phyloP scores from a whole-genome alignment of 1,284 basidiomycete species.

The Irpex sp. region DNA sequence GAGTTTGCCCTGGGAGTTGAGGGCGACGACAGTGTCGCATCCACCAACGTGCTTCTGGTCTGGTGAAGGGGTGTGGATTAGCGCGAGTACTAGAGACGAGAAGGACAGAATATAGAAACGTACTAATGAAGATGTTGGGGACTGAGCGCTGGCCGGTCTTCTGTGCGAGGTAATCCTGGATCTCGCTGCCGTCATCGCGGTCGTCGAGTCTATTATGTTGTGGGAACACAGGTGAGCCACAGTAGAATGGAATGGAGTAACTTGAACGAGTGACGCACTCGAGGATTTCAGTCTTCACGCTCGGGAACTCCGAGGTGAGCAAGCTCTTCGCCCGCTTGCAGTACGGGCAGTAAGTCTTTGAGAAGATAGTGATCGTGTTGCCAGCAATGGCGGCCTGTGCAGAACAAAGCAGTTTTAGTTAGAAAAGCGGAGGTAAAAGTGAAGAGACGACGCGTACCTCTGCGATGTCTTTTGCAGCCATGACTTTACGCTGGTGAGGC shows the following conservation, averaged over 20 bases:
- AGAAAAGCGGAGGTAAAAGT: background rate
- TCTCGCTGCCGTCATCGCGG: conserved; percentile 49
- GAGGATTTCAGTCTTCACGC: conserved; percentile 45
- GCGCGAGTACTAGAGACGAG: background rate
- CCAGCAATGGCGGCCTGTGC: conserved; percentile 47
- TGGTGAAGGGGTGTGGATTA: conserved; percentile 20
- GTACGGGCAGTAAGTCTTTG: conserved; percentile 63
- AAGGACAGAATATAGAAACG: conserved; percentile 23
- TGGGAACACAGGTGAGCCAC: background rate
- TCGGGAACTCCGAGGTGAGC: conserved; percentile 45
- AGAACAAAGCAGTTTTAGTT: too few relatives aligned
- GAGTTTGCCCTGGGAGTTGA: conserved; percentile 27
- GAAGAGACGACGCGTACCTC: conserved; percentile 30
- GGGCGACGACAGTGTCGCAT: conserved; percentile 24
- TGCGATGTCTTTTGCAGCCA: conserved; percentile 37
- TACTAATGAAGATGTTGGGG: conserved; percentile 69
- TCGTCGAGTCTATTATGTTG: conserved; percentile 33
- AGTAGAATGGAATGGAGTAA: conserved; percentile 16
- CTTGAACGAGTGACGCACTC: conserved; percentile 45
- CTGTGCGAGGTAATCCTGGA: conserved; percentile 56
- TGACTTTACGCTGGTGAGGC: conserved; percentile 34
- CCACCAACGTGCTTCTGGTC: conserved; percentile 55
- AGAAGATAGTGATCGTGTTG: conserved; percentile 67
- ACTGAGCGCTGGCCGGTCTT: conserved; percentile 64
- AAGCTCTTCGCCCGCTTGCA: conserved; percentile 56